Base-by-base conservation (phyloP, 140 eudicot species). In the Senecio squalidus region DNA sequence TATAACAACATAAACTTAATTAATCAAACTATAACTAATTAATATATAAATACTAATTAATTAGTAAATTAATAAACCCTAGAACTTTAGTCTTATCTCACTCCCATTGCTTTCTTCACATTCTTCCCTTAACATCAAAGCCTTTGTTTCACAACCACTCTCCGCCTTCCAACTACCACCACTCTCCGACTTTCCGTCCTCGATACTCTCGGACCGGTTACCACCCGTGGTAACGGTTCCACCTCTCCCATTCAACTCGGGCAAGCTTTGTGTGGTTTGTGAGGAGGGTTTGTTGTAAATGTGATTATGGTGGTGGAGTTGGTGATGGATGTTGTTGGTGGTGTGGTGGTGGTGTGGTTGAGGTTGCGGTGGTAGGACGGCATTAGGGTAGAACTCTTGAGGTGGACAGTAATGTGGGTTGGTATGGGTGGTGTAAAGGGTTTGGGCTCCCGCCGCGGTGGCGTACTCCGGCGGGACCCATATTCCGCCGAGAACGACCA, bases 391-490 rank as follows among this genome's bases (percentile, higher is more conserved):
- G 55, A 66, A 85, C 2, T 82, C 97, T 73, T 85, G 97, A 5
- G 91, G 72, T 41, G 88, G 22, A 47, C 75, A 48, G 55, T 80
- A 84, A 74, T 82, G 91, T 36, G 80, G 70, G 61, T 78, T 63
- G 34, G 74, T 74, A 54, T 75, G 85, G 61, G 71, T 45, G 55
- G 90, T 74, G 70, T 92, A 92, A 7, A 90, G 77, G 62, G 89
- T 50, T 65, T 84, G 78, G 23, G 81, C 77, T 24, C 95, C 98
- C 16, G 88, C 81, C 0, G 83, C 76, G 6, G 79, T 66, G 38
- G 95, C 94, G 28, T 87, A 92, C 43, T 92, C 98, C 4, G 92
- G 91, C 62, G 96, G 95, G 68, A 92, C 98, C 98, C 98, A 92
- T 72, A 92, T 87, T 14, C 98, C 96, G 2, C 98, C 96, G 22